Conservation (phyloP, 768 basidiomycete genomes). For the Mycena floridula region DNA sequence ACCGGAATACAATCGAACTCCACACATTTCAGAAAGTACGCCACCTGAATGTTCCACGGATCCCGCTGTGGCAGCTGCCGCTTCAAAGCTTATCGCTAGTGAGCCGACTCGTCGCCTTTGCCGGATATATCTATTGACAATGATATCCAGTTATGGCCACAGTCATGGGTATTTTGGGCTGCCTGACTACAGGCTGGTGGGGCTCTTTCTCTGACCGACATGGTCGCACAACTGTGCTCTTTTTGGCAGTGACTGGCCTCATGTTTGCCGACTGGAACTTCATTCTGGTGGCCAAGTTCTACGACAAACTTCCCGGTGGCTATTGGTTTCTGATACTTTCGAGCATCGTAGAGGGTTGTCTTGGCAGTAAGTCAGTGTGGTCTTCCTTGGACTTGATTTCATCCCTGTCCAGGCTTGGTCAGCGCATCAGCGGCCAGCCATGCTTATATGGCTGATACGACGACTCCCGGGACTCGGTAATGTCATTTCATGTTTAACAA, state of each 20-base stretch:
- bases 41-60: conserved; percentile 50
- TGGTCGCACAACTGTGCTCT: conserved; percentile 64
- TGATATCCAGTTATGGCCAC: conserved; percentile 47
- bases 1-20: no score
- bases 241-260: conserved; percentile 53
- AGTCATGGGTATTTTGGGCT: conserved; percentile 65
- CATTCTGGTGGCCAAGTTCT: conserved; percentile 56
- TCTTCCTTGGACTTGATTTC: conserved; percentile 5
- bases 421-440: conserved; percentile 46
- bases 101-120: conserved; percentile 14
- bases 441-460: conserved; percentile 68
- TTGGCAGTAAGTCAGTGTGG: conserved; percentile 50
- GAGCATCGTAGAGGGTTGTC: conserved; percentile 56
- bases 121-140: neutral
- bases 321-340: conserved; percentile 75
- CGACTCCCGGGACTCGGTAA: conserved; percentile 48
- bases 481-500: no score
- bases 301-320: conserved; percentile 62
- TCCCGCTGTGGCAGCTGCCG: conserved; percentile 67
- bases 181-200: conserved; percentile 85
- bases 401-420: conserved; percentile 36
- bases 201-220: conserved; percentile 73
- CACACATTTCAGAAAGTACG: no score
- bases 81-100: conserved; percentile 62
- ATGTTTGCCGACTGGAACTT: conserved; percentile 60